phyloP scores from a whole-genome alignment of 2,329 filamentous ascomycete genomes.

The Phyllosticta paracitricarpa region DNA sequence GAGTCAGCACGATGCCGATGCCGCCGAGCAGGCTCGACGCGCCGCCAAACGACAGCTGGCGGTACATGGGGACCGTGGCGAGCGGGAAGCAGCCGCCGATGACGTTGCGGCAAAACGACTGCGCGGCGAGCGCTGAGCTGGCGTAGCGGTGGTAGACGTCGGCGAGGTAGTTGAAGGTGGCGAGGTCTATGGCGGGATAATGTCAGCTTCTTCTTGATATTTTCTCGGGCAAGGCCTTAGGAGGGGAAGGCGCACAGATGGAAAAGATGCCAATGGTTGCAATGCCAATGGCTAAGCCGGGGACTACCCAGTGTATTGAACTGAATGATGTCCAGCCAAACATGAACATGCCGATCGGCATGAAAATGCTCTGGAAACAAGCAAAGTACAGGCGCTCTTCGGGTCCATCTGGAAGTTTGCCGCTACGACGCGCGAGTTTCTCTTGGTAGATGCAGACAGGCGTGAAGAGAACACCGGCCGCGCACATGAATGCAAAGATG shows the following conservation, averaged over 20 bases:
- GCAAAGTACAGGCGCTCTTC: slow-evolving; percentile 77
- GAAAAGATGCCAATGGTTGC: slow-evolving; percentile 80
- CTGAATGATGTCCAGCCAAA: slow-evolving; percentile 62
- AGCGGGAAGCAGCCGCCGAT: slow-evolving; percentile 74
- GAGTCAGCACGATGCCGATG: slow-evolving; percentile 54
- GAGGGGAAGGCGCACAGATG: slow-evolving; percentile 45
- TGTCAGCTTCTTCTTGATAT: slow-evolving; percentile 12
- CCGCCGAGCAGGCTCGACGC: slow-evolving; percentile 69
- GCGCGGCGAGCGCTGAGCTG: slow-evolving; percentile 74
- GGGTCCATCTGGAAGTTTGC: slow-evolving; percentile 31
- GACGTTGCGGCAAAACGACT: slow-evolving; percentile 78
- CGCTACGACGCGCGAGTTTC: slow-evolving; percentile 44
- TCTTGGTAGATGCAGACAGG: slow-evolving; percentile 64
- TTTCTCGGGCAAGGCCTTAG: neutral
- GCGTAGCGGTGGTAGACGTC: slow-evolving; percentile 81
- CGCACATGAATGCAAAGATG: slow-evolving; percentile 63
- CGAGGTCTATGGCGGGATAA: slow-evolving; percentile 36
- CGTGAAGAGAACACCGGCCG: slow-evolving; percentile 57
- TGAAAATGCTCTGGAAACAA: slow-evolving; percentile 62
- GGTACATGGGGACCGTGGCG: slow-evolving; percentile 64
- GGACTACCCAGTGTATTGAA: slow-evolving; percentile 60
- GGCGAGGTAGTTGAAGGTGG: slow-evolving; percentile 87
- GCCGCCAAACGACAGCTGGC: slow-evolving; percentile 56
- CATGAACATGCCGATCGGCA: slow-evolving; percentile 73
- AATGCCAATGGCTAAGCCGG: slow-evolving; percentile 58